Evolutionary conservation across 768 basidiomycete species (phyloP).

Genomic region (Wakefieldia striispora): DNA sequence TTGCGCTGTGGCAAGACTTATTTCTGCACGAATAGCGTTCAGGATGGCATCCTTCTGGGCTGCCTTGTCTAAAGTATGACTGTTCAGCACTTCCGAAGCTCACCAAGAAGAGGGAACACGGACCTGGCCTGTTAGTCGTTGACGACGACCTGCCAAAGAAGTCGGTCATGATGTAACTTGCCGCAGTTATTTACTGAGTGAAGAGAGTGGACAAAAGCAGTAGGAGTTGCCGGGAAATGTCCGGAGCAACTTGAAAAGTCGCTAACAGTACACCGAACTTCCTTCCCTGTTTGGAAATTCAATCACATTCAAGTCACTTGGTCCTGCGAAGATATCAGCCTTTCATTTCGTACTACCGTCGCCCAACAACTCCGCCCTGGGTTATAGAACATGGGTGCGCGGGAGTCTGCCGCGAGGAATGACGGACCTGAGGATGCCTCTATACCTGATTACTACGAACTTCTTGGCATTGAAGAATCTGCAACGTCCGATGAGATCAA

Average conservation of each 20-base stretch:
- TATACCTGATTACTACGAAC: conserved; percentile 72
- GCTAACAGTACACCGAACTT: not conserved
- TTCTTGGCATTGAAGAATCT: conserved; percentile 77
- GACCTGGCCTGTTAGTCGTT: conserved; percentile 27
- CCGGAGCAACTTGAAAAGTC: not conserved
- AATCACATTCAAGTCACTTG: not conserved
- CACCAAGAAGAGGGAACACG: not conserved
- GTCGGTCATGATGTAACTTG: conserved; percentile 44
- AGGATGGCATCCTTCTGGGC: conserved; percentile 48
- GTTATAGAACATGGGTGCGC: conserved; percentile 56
- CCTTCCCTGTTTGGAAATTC: conserved; percentile 15
- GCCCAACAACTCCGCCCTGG: too few species aligned
- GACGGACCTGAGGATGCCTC: conserved; percentile 24
- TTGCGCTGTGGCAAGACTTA: conserved; percentile 73
- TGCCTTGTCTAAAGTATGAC: conserved; percentile 31
- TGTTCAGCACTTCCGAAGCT: not conserved
- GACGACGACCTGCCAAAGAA: conserved; percentile 43
- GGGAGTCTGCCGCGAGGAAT: conserved; percentile 53
- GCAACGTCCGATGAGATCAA: conserved; percentile 90
- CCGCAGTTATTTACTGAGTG: too few species aligned
- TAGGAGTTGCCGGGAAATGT: too few species aligned
- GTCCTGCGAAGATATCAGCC: not conserved
- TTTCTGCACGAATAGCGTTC: conserved; percentile 64
- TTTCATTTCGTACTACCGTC: not conserved
- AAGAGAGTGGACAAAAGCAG: too few species aligned